Evolutionary conservation across 1,139 yeast genomes (phyloP), one percentile per base, ranked within the genome.

Genomic region (Yamadazyma dendronema): DNA sequence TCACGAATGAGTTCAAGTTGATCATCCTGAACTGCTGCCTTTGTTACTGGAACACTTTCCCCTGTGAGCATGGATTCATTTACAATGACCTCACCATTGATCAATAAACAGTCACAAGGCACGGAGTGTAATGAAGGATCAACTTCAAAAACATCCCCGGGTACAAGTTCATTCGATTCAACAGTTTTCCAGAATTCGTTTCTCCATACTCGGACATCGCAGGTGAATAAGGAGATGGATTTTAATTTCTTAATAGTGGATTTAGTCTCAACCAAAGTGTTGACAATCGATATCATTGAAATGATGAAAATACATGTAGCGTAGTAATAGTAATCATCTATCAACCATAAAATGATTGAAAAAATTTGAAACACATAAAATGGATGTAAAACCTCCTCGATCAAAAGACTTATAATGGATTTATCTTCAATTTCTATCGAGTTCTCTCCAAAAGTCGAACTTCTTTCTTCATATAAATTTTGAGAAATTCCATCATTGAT

Each of bases 11-110:
- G 67, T 22, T 65, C 65, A 30, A 88, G 74, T 0, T 82, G 74
- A 14, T 80, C 88, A 19, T 74, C 75, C 0, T 75, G 66, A 2
- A 95, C 89, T 3, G 84, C 74, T 4, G 70, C 47, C 57, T 92
- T 92, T 0, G 96, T 78, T 2, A 92, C 96, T 0, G 99, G 98
- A 1, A 92, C 97, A 40, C 97, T 88, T 58, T 92, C 99, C 28
- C 99, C 99, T 0, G 97, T 92, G 23, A 90, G 73, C 95, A 90
- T 90, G 9, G 96, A 85, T 57, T 90, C 97, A 59, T 92, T 92
- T 13, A 90, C 84, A 40, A 92, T 88, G 59, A 95, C 87, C 56
- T 89, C 97, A 37, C 98, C 98, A 32, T 90, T 80, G 17, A 90
- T 63, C 34, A 92, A 67, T 13, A 94, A 62, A 1, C 96, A 85